Evolutionary conservation across 441 rosid species (phyloP), one percentile per base, ranked within the genome.

Genomic region (Metrosideros polymorpha): DNA sequence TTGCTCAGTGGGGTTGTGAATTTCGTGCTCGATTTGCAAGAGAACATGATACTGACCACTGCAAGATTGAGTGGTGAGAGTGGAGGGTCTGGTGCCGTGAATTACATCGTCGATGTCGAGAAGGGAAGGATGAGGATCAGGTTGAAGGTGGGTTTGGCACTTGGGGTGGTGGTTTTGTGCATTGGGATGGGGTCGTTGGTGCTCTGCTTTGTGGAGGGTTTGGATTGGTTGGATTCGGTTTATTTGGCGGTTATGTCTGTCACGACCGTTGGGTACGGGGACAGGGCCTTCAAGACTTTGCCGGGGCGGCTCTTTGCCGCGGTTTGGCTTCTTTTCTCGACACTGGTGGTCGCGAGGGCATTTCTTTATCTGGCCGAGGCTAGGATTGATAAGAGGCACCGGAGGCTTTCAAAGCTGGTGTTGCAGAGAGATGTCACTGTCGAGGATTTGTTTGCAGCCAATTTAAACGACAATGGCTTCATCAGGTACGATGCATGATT

Each of bases 81-180:
- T 0, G 89, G 87, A 12, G 91, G 92, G 24, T 94, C 94, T 90
- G 93, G 93, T 0, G 95, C 98, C 4, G 89, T 85, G 86, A 86
- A 92, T 86, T 97, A 93, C 89, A 94, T 97, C 3, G 91, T 96
- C 7, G 98, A 97, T 88, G 93, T 94, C 39, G 93, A 92, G 24
- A 97, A 96, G 86, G 98, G 98, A 1, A 90, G 99, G 92, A 94
- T 97, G 98, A 94, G 98, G 94, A 96, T 96, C 83, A 92, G 99
- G 86, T 87, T 94, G 89, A 96, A 96, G 86, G 98, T 97, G 42
- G 91, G 93, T 5, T 89, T 97, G 87, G 99, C 99, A 1, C 90
- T 97, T 83, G 95, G 94, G 51, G 96, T 93, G 53, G 98, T 97
- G 87, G 93, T 96, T 82, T 84, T 95, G 84, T 94, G 95, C 82